phyloP scores from a whole-genome alignment of 352 stramenopile species.

The Globisporangium abappressorium region DNA sequence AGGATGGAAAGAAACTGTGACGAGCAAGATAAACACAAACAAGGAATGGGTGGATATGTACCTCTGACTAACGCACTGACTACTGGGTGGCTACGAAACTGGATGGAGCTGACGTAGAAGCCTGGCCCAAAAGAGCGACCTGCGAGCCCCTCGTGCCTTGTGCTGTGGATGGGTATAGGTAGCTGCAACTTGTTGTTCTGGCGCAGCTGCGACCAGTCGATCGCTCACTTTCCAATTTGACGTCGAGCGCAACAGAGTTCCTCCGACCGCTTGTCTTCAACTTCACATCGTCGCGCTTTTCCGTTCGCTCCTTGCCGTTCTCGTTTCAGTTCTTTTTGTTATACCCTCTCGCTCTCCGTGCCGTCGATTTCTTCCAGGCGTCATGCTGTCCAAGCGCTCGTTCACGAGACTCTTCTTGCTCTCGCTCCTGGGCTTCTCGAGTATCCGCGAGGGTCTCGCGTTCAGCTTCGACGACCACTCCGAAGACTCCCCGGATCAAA shows the following conservation, averaged over 20 bases:
- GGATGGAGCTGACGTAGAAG: not conserved
- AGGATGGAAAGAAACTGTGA: not conserved
- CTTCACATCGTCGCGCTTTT: not conserved
- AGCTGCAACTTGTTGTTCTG: not conserved
- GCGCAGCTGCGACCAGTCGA: not conserved
- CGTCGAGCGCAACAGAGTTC: not conserved
- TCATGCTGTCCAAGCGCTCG: constrained; percentile 4
- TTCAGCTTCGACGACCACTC: not conserved
- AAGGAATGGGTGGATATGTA: not conserved
- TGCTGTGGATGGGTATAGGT: not conserved
- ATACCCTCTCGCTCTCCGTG: not conserved
- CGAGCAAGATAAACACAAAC: not conserved
- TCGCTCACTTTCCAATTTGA: constrained; percentile 6
- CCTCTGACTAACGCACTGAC: not conserved
- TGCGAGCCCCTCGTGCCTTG: not conserved
- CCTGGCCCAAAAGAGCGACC: not conserved
- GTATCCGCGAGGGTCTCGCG: not conserved
- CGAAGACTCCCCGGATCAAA: not conserved
- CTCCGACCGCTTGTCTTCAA: not conserved
- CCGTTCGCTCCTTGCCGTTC: not conserved
- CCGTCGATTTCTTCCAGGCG: not conserved
- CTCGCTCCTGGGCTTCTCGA: constrained; percentile 1
- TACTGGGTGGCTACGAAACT: not conserved
- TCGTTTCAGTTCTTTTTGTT: not conserved
- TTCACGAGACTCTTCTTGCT: constrained; percentile 12